These are phyloP conservation scores for Alternaria atra DNA, from an alignment of 2,329 filamentous ascomycete genomes.

Conservation along the genomic window DNA sequence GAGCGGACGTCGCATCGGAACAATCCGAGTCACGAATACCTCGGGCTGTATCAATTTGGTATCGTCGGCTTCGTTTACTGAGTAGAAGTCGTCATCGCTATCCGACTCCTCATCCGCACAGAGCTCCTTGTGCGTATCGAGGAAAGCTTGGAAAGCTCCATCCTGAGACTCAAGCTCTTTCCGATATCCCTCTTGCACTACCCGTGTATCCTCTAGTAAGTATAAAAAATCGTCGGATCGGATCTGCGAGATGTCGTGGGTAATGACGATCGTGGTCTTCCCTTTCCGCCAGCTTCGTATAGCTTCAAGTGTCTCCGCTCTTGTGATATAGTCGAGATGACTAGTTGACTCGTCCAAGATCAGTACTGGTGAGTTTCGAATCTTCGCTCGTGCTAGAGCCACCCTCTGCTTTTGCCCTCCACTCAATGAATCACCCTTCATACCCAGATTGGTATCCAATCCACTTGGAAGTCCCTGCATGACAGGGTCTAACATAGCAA, in stretches of 20 bases:
- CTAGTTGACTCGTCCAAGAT: conserved; percentile 91
- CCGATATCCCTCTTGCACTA: conserved; percentile 75
- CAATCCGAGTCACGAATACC: conserved; percentile 17
- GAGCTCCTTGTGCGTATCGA: conserved; percentile 21
- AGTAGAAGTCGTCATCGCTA: conserved; percentile 13
- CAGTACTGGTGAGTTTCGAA: conserved; percentile 81
- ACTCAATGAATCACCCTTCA: conserved; percentile 75
- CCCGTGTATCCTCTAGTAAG: conserved; percentile 73
- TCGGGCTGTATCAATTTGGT: conserved; percentile 29
- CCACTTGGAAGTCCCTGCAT: conserved; percentile 73
- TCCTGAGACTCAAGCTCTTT: conserved; percentile 60
- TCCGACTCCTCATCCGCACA: conserved; percentile 3
- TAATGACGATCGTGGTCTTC: conserved; percentile 92
- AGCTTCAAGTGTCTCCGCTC: conserved; percentile 73
- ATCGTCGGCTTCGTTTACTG: conserved; percentile 24
- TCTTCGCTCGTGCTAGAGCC: conserved; percentile 77
- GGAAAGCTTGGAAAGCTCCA: conserved; percentile 56
- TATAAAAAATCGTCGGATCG: conserved; percentile 77
- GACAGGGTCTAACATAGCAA: conserved; percentile 74
- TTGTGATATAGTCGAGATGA: conserved; percentile 79
- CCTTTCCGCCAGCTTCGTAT: conserved; percentile 79
- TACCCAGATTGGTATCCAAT: conserved; percentile 75
- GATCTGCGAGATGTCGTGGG: conserved; percentile 86
- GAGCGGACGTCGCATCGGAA: conserved; percentile 23
- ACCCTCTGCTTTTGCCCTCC: conserved; percentile 87